A percentile compares a stretch with the other conserved stretches of the same genome.
Conservation (phyloP, 768 basidiomycete species). For the Hygrophorus pudorinus region DNA sequence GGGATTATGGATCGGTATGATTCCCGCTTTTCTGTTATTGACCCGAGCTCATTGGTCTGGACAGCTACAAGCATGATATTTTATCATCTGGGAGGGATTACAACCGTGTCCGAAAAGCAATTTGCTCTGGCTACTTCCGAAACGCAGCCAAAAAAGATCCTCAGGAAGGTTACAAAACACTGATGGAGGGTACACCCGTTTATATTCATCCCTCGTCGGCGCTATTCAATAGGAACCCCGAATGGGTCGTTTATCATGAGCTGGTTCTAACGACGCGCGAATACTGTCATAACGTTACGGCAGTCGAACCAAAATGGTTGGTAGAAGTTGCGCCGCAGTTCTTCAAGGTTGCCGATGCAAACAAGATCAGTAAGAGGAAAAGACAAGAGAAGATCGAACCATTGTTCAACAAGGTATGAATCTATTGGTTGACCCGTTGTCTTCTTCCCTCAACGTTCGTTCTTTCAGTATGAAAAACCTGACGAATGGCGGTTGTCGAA, state of each 20-base stretch:
- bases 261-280: constrained; percentile 93
- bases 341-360: constrained; percentile 96
- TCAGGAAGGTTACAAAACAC: constrained; percentile 96
- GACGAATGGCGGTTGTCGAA: constrained; percentile 94
- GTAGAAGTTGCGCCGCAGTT: constrained; percentile 97
- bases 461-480: constrained; percentile 62
- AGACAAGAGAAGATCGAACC: constrained; percentile 96
- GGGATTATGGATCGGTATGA: constrained; percentile 96
- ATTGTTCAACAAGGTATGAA: constrained; percentile 63
- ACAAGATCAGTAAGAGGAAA: constrained; percentile 96
- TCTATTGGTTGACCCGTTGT: neutral
- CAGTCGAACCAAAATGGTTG: constrained; percentile 97
- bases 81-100: constrained; percentile 87
- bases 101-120: constrained; percentile 88
- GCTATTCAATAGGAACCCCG: constrained; percentile 92
- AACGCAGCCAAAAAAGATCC: constrained; percentile 99
- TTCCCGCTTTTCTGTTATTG: neutral
- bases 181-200: constrained; percentile 96
- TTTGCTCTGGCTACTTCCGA: constrained; percentile 96
- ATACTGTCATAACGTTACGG: constrained; percentile 88
- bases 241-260: constrained; percentile 96
- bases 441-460: neutral
- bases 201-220: constrained; percentile 98
- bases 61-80: constrained; percentile 94
- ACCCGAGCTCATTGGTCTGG: neutral